Conservation (phyloP, 2,329 filamentous ascomycete genomes). For the Talaromyces sp. region DNA sequence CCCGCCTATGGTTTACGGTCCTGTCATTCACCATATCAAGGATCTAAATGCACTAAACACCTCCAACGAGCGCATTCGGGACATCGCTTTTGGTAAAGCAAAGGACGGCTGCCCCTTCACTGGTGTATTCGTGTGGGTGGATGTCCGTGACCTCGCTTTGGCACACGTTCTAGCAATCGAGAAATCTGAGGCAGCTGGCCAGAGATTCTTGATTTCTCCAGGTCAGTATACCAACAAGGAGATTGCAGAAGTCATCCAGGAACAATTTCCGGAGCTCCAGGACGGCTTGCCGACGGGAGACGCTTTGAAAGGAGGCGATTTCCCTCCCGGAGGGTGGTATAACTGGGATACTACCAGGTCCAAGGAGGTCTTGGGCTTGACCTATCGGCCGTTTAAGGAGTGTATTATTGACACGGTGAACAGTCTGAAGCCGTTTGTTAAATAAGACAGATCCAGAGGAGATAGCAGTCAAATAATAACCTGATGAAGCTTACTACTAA, state of each 20-base stretch:
- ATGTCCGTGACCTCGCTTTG: constrained; percentile 42
- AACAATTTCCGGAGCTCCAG: constrained; percentile 35
- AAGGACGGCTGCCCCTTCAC: constrained; percentile 54
- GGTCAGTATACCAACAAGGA: constrained; percentile 37
- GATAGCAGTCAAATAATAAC: not conserved
- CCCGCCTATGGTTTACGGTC: constrained; percentile 59
- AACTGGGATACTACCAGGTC: constrained; percentile 41
- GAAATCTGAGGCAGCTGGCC: constrained; percentile 34
- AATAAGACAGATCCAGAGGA: constrained; percentile 8
- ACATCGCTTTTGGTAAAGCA: constrained; percentile 55
- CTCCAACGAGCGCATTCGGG: constrained; percentile 62
- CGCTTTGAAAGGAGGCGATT: constrained; percentile 24
- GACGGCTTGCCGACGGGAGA: constrained; percentile 32
- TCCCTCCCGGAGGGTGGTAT: constrained; percentile 29
- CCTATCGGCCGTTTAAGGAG: constrained; percentile 38
- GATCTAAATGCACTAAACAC: constrained; percentile 61
- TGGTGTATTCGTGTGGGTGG: constrained; percentile 54
- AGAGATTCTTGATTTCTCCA: constrained; percentile 39
- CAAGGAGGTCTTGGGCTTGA: constrained; percentile 39
- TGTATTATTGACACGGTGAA: constrained; percentile 38
- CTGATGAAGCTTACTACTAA: no score
- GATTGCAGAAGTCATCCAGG: constrained; percentile 34
- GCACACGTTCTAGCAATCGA: constrained; percentile 42
- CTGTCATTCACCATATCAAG: constrained; percentile 57
- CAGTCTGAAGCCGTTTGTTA: constrained; percentile 21